Conservation (phyloP, 345 rosid genomes). For the Eucalyptus curtisii region DNA sequence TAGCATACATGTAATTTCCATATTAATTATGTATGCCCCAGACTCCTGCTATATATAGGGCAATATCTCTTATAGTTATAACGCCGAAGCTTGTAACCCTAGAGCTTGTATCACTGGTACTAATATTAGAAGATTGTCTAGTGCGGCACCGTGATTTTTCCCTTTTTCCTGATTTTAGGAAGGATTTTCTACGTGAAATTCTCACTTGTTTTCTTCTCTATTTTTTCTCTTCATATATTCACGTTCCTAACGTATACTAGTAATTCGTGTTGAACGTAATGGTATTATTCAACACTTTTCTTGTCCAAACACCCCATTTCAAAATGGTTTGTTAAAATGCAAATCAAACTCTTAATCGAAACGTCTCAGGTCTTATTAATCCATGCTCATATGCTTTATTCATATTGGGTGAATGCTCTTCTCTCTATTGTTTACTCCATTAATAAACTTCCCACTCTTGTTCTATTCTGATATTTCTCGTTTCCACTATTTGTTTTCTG, state of each 20-base stretch:
- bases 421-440: not conserved
- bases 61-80: too few species aligned
- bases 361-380: not conserved
- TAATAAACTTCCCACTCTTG: accelerated
- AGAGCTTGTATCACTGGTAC: too few species aligned
- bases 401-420: not conserved
- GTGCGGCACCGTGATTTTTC: accelerated
- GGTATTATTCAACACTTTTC: not conserved
- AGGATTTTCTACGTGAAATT: too few species aligned
- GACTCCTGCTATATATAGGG: accelerated
- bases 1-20: too few species aligned
- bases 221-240: too few species aligned
- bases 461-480: not conserved
- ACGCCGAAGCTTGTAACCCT: too few species aligned
- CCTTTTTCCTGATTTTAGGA: too few species aligned
- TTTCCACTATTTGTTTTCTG: not conserved
- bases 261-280: not conserved
- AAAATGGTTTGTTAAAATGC: not conserved
- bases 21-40: too few species aligned
- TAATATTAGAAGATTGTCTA: too few species aligned
- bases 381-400: not conserved
- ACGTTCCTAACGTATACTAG: too few species aligned
- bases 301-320: not conserved
- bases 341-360: not conserved
- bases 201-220: too few species aligned